phyloP scores from a whole-genome alignment of 148 eudicot species.

The Diospyros lotus region DNA sequence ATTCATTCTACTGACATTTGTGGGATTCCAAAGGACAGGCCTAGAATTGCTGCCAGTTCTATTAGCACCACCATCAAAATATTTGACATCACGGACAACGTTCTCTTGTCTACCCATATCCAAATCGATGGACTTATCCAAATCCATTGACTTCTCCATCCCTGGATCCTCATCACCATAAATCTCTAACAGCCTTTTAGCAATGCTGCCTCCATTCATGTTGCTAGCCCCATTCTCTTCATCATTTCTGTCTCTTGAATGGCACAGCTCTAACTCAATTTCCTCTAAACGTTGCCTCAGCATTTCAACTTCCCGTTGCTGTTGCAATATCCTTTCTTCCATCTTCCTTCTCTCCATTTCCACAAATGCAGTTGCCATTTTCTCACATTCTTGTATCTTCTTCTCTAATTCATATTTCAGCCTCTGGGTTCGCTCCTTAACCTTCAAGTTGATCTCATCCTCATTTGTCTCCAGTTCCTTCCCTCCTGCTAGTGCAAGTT shows the following conservation, averaged over 20 bases:
- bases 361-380: conserved; percentile 69
- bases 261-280: conserved; percentile 60
- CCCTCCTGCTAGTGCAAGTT: conserved; percentile 48
- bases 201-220: conserved; percentile 47
- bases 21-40: conserved; percentile 10
- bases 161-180: conserved; percentile 70
- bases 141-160: conserved; percentile 93
- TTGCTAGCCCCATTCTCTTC: conserved; percentile 31
- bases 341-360: conserved; percentile 79
- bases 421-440: conserved; percentile 53
- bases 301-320: conserved; percentile 66
- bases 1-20: conserved; percentile 6
- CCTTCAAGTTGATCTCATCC: conserved; percentile 72
- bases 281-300: conserved; percentile 77
- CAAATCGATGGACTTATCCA: conserved; percentile 43
- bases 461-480: conserved; percentile 49
- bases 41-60: conserved; percentile 6
- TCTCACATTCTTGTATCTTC: conserved; percentile 67
- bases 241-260: conserved; percentile 52
- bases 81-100: conserved; percentile 35
- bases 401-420: conserved; percentile 61
- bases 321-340: conserved; percentile 70
- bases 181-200: conserved; percentile 51
- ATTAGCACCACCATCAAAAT: conserved; percentile 22
- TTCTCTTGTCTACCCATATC: conserved; percentile 60